phyloP scores from a whole-genome alignment of 176 grass and related monocot species.

The Triticum monococcum region DNA sequence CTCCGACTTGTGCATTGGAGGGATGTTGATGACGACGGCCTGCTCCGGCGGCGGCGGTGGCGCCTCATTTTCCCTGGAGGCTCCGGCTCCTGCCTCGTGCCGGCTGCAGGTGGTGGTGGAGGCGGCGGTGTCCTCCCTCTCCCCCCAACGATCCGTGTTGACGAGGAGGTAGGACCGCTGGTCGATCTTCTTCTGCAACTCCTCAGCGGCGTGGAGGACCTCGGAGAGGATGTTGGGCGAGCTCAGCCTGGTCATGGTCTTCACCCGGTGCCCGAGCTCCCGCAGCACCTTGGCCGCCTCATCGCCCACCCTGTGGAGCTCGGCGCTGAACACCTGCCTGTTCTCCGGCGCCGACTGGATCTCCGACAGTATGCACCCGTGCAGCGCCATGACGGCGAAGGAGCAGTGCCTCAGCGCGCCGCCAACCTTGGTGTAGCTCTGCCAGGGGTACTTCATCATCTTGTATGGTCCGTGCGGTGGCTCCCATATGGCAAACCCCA shows the following conservation, averaged over 20 bases:
- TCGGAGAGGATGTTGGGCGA: constrained; percentile 59
- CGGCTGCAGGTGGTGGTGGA: background rate
- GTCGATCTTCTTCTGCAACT: constrained; percentile 85
- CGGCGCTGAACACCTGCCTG: constrained; percentile 60
- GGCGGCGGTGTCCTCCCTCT: background rate
- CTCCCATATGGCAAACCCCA: constrained; percentile 93
- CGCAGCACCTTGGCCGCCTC: constrained; percentile 76
- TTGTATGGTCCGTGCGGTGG: constrained; percentile 92
- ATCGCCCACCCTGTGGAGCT: constrained; percentile 69
- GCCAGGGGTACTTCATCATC: constrained; percentile 90
- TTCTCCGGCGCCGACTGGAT: constrained; percentile 80
- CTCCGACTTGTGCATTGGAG: constrained; percentile 5
- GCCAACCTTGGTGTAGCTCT: constrained; percentile 70
- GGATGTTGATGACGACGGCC: background rate
- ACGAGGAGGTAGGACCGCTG: constrained; percentile 77
- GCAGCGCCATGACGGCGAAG: constrained; percentile 90
- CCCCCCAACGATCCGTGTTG: constrained; percentile 64
- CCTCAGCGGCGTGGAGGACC: constrained; percentile 68
- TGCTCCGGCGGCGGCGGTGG: background rate
- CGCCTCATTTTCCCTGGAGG: background rate
- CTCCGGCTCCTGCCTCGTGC: background rate
- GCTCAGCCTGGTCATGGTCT: constrained; percentile 71
- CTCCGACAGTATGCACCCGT: constrained; percentile 94
- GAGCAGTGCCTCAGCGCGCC: constrained; percentile 91
- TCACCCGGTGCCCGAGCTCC: constrained; percentile 63